phyloP scores from a whole-genome alignment of 352 stramenopile species.

The Albugo candida region DNA sequence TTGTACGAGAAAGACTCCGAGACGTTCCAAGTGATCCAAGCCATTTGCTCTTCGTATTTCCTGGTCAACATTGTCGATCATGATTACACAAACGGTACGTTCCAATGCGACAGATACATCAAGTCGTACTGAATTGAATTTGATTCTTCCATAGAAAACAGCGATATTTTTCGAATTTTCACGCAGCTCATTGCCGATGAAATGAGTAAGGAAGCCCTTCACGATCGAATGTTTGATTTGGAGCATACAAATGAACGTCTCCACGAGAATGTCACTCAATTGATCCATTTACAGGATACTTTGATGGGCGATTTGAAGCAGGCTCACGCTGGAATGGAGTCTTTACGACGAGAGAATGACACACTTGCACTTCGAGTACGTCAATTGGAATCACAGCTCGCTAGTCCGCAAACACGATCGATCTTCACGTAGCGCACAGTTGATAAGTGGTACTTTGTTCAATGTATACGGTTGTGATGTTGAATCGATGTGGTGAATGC shows the following conservation, averaged over 20 bases:
- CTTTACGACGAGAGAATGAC: slow-evolving; percentile 31
- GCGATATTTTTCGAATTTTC: slow-evolving; percentile 71
- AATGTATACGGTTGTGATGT: too few relatives aligned
- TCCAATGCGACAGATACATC: neutral
- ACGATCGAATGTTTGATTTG: slow-evolving; percentile 41
- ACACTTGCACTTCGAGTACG: slow-evolving; percentile 37
- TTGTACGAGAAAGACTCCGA: slow-evolving; percentile 82
- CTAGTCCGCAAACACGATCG: slow-evolving; percentile 1
- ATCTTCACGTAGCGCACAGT: too few relatives aligned
- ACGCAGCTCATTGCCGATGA: slow-evolving; percentile 60
- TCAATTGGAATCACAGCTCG: slow-evolving; percentile 35
- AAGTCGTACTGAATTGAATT: neutral
- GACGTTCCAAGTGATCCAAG: slow-evolving; percentile 33
- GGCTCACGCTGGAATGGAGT: slow-evolving; percentile 23
- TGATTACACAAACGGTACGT: slow-evolving; percentile 78
- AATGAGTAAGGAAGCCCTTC: slow-evolving; percentile 62
- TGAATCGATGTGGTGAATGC: too few relatives aligned
- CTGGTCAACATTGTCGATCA: slow-evolving; percentile 98
- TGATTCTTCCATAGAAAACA: slow-evolving; percentile 23
- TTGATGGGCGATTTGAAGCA: slow-evolving; percentile 26
- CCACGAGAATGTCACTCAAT: slow-evolving; percentile 46
- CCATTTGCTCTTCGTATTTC: slow-evolving; percentile 92
- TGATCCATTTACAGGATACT: slow-evolving; percentile 42
- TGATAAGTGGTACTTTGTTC: too few relatives aligned
- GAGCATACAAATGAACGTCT: slow-evolving; percentile 55